Evolutionary conservation across 1,284 basidiomycete genomes (phyloP).

Genomic region (Leucoagaricus sp.): DNA sequence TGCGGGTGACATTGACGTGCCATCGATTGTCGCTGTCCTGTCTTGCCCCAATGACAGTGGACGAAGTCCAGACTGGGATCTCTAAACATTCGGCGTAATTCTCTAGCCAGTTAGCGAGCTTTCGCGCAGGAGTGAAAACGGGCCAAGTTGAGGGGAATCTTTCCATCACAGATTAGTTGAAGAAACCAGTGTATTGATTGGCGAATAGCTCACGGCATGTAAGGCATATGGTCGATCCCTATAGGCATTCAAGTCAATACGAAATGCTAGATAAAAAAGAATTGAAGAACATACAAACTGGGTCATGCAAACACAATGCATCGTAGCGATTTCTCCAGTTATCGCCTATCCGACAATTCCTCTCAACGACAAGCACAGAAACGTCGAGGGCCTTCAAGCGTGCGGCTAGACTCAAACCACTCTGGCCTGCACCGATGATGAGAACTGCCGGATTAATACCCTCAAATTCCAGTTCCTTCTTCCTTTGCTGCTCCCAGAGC

Average conservation of each 20-base stretch:
- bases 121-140: conserved; percentile 56
- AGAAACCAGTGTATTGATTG: background rate
- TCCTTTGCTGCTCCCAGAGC: conserved; percentile 34
- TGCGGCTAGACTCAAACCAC: conserved; percentile 61
- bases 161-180: background rate
- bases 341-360: conserved; percentile 53
- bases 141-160: conserved; percentile 66
- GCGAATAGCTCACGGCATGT: conserved; percentile 43
- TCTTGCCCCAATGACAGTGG: conserved; percentile 51
- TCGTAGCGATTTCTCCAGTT: conserved; percentile 63
- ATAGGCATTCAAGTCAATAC: background rate
- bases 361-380: conserved; percentile 54
- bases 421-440: conserved; percentile 68
- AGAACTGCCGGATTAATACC: conserved; percentile 45
- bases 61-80: conserved; percentile 60
- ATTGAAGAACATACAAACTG: conserved; percentile 34
- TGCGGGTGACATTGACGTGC: conserved; percentile 49
- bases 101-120: conserved; percentile 73
- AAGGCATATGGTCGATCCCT: conserved; percentile 63
- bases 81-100: conserved; percentile 65
- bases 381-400: conserved; percentile 57
- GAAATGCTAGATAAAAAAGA: background rate
- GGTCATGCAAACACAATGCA: conserved; percentile 60
- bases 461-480: conserved; percentile 38
- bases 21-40: conserved; percentile 44